Evolutionary conservation across 148 eudicot genomes (phyloP).

Genomic region (Chenopodium album): DNA sequence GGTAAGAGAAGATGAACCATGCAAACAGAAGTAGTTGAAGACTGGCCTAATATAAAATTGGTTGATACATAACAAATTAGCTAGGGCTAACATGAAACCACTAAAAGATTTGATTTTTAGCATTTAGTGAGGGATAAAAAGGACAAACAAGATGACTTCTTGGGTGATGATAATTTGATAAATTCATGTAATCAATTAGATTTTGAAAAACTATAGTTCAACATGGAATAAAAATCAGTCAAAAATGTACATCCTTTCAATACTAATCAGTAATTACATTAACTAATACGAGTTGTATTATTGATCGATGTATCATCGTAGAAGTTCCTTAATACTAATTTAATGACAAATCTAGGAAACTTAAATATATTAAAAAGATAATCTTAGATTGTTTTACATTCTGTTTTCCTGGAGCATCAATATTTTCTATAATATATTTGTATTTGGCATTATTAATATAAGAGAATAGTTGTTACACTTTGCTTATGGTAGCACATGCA

Average conservation of each 20-base stretch:
- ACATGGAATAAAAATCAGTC: background rate
- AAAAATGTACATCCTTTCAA: conserved; percentile 1
- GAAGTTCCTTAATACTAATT: conserved; percentile 12
- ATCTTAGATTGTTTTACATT: background rate
- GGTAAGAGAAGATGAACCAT: conserved; percentile 49
- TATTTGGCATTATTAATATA: conserved; percentile 10
- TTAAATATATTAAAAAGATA: too few relatives aligned
- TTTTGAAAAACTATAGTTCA: conserved; percentile 2
- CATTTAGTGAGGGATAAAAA: background rate
- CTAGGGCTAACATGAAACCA: conserved; percentile 8
- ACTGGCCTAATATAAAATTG: conserved; percentile 17
- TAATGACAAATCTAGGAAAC: background rate
- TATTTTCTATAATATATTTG: background rate
- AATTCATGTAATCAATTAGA: conserved; percentile 9
- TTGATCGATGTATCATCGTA: conserved; percentile 14
- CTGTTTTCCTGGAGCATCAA: conserved; percentile 1
- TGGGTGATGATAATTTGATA: conserved; percentile 28
- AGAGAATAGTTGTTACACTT: background rate
- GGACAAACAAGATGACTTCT: conserved; percentile 40
- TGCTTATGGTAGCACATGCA: background rate
- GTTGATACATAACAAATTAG: background rate
- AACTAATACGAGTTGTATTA: background rate
- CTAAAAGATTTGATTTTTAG: background rate
- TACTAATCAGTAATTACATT: background rate
- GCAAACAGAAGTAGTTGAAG: conserved; percentile 42